Evolutionary conservation across 768 basidiomycete species (phyloP).

Genomic region (Phylloporus scabripes): DNA sequence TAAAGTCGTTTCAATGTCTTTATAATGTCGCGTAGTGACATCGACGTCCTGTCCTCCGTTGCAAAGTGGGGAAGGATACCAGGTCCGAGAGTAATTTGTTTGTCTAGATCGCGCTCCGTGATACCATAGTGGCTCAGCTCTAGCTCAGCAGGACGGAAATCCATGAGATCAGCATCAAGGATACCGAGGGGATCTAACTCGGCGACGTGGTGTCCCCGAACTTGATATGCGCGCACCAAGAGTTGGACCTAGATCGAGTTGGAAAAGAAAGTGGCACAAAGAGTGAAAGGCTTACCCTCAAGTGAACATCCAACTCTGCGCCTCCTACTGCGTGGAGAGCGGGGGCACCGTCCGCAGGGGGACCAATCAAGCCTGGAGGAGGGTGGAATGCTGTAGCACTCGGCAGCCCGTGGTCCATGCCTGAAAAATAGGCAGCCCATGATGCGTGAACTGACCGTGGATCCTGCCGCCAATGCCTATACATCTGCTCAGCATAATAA

Average conservation of each 20-base stretch:
- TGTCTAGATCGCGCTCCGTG: constrained; percentile 89
- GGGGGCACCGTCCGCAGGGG: constrained; percentile 76
- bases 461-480: constrained; percentile 85
- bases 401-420: constrained; percentile 81
- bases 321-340: constrained; percentile 63
- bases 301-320: constrained; percentile 83
- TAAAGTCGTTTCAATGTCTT: constrained; percentile 88
- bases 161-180: constrained; percentile 79
- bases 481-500: constrained; percentile 97
- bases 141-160: constrained; percentile 79
- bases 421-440: constrained; percentile 93
- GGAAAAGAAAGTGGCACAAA: constrained; percentile 1
- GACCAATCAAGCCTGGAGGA: constrained; percentile 67
- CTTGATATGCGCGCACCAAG: constrained; percentile 97
- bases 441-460: constrained; percentile 88
- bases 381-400: constrained; percentile 80
- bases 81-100: constrained; percentile 90
- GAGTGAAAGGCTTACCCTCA: constrained; percentile 59
- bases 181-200: constrained; percentile 96
- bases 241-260: constrained; percentile 73
- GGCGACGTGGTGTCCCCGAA: constrained; percentile 94
- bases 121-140: constrained; percentile 94
- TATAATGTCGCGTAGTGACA: constrained; percentile 91
- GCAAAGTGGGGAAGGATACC: constrained; percentile 96
- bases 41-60: constrained; percentile 75